phyloP scores from a whole-genome alignment of 1,139 yeast genomes.

The Geotrichum carabidarum region DNA sequence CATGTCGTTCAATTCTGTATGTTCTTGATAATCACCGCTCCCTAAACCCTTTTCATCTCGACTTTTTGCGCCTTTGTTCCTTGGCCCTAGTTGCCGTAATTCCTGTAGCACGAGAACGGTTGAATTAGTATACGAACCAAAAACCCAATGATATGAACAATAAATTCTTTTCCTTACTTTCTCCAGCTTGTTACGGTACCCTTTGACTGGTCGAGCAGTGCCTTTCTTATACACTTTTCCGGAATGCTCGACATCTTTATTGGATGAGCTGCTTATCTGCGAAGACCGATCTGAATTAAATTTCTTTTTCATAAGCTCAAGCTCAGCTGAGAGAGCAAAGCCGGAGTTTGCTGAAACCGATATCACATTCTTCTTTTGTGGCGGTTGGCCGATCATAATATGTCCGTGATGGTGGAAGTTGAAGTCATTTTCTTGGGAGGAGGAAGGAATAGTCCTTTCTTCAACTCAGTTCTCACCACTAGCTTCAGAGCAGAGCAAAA shows the following conservation, averaged over 20 bases:
- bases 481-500: background rate
- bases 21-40: background rate
- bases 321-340: slow-evolving; percentile 26
- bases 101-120: slow-evolving; percentile 1
- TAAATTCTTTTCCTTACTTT: background rate
- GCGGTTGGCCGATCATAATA: background rate
- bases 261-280: slow-evolving; percentile 21
- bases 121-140: background rate
- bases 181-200: slow-evolving; percentile 19
- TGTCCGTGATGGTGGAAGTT: background rate
- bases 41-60: slow-evolving; percentile 1
- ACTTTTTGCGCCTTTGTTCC: background rate
- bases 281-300: slow-evolving; percentile 13
- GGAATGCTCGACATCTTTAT: slow-evolving; percentile 19
- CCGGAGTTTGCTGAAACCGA: slow-evolving; percentile 25
- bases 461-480: too few species aligned
- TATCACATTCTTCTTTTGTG: slow-evolving; percentile 11
- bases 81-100: slow-evolving; percentile 3
- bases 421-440: background rate
- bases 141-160: background rate
- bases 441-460: background rate
- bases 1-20: background rate
- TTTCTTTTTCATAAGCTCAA: slow-evolving; percentile 25
- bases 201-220: slow-evolving; percentile 2
- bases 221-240: slow-evolving; percentile 8